Evolutionary conservation across 2,329 filamentous ascomycete species (phyloP).

Genomic region (Epichloe glyceriae): DNA sequence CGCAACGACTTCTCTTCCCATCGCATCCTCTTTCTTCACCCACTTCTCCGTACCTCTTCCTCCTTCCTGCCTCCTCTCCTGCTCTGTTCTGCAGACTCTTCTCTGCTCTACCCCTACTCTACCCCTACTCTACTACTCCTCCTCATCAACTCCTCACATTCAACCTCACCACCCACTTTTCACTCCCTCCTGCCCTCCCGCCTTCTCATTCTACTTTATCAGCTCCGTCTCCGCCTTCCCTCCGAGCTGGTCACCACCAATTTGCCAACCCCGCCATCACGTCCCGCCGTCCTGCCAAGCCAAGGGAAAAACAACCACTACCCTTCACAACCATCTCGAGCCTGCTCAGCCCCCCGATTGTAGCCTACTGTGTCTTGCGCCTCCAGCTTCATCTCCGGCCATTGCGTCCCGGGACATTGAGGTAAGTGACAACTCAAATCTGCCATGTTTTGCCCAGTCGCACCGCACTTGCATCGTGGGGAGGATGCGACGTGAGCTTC

Average conservation of each 20-base stretch:
- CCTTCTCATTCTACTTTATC: not conserved
- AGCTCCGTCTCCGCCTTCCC: conserved; percentile 1
- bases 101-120: not conserved
- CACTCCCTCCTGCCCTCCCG: not conserved
- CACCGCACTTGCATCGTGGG: not conserved
- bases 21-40: conserved; percentile 3
- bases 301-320: not conserved
- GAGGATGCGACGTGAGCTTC: not conserved
- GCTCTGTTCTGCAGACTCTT: not conserved
- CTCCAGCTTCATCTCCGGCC: not conserved
- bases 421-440: not conserved
- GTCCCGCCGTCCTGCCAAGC: conserved; percentile 3
- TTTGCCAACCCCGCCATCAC: not conserved
- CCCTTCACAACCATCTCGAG: not conserved
- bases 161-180: too few relatives aligned
- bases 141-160: too few relatives aligned
- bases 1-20: conserved; percentile 2
- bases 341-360: not conserved
- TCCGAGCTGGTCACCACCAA: not conserved
- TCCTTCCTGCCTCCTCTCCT: conserved; percentile 3
- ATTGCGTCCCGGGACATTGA: not conserved
- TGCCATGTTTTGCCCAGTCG: not conserved
- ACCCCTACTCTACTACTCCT: not conserved
- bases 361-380: not conserved
- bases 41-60: not conserved